phyloP scores from a whole-genome alignment of 345 rosid genomes.

The Gossypium turneri region DNA sequence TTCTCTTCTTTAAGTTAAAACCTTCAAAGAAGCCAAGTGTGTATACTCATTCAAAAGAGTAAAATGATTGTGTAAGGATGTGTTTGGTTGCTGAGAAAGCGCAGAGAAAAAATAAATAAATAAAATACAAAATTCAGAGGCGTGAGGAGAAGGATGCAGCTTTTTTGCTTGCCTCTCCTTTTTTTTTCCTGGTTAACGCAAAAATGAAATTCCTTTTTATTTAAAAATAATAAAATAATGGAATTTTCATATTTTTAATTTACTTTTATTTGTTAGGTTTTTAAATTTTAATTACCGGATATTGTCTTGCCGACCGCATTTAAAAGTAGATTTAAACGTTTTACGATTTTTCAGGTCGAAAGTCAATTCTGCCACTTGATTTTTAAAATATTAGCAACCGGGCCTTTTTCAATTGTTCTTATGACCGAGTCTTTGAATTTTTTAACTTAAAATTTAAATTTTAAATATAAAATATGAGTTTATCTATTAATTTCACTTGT shows the following conservation, averaged over 20 bases:
- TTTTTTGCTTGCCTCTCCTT: slow-evolving; percentile 25
- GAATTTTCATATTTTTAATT: no score
- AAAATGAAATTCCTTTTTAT: not conserved
- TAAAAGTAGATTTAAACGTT: slow-evolving; percentile 19
- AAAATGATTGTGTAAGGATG: slow-evolving; percentile 7
- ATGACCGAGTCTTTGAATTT: not conserved
- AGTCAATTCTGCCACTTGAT: slow-evolving; percentile 26
- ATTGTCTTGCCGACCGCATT: slow-evolving; percentile 31
- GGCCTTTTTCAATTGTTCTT: not conserved
- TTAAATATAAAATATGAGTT: no score
- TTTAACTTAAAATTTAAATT: no score
- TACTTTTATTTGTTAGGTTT: not conserved
- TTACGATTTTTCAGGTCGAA: slow-evolving; percentile 21
- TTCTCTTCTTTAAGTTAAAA: slow-evolving; percentile 11
- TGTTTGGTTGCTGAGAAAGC: slow-evolving; percentile 41
- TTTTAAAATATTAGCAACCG: not conserved
- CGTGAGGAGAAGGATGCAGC: slow-evolving; percentile 48
- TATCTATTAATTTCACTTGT: no score
- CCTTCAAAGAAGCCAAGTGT: slow-evolving; percentile 11
- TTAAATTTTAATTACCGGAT: not conserved
- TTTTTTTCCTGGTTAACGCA: slow-evolving; percentile 28
- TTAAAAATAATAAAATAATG: no score
- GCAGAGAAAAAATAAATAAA: slow-evolving; percentile 20
- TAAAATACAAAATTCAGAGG: slow-evolving; percentile 30
- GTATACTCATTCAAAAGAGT: slow-evolving; percentile 13